phyloP scores from a whole-genome alignment of 2,329 filamentous ascomycete genomes.

The Paracorniculantispora psalliotae region DNA sequence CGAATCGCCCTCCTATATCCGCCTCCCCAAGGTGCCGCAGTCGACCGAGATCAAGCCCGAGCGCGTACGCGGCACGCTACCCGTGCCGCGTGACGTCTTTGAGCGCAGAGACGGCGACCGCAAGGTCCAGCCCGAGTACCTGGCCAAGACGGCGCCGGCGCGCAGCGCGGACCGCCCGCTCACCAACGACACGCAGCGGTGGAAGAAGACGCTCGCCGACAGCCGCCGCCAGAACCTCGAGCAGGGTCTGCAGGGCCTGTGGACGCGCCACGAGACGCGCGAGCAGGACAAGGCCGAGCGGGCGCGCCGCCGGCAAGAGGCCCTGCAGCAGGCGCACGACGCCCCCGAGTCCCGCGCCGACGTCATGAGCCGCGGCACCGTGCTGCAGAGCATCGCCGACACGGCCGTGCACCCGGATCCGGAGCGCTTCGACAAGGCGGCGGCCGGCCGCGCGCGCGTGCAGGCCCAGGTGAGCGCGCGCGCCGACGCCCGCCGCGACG shows the following conservation, averaged over 20 bases:
- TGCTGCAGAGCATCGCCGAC: conserved; percentile 47
- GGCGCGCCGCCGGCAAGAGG: conserved; percentile 43
- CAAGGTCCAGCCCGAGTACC: conserved; percentile 59
- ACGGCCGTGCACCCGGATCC: conserved; percentile 57
- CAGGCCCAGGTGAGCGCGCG: conserved; percentile 41
- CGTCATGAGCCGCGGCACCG: conserved; percentile 64
- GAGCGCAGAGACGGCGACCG: conserved; percentile 47
- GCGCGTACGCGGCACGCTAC: conserved; percentile 70
- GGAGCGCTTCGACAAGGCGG: conserved; percentile 51
- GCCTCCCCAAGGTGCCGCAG: conserved; percentile 73
- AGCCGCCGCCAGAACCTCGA: conserved; percentile 66
- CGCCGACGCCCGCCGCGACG: conserved; percentile 58
- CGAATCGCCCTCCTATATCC: conserved; percentile 83
- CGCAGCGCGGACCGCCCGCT: conserved; percentile 40
- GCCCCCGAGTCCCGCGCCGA: conserved; percentile 73
- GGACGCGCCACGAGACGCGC: conserved; percentile 53
- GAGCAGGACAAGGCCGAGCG: conserved; percentile 32
- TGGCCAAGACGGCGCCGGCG: conserved; percentile 53
- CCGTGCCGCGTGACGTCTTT: conserved; percentile 79
- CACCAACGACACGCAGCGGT: conserved; percentile 40
- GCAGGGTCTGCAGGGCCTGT: conserved; percentile 65
- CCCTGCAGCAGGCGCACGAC: conserved; percentile 44
- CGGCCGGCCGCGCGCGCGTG: conserved; percentile 38
- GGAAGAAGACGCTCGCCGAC: conserved; percentile 70
- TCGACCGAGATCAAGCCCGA: conserved; percentile 46